Base-by-base conservation (phyloP, 176 grass and related monocot genomes). In the Musa troglodytarum region DNA sequence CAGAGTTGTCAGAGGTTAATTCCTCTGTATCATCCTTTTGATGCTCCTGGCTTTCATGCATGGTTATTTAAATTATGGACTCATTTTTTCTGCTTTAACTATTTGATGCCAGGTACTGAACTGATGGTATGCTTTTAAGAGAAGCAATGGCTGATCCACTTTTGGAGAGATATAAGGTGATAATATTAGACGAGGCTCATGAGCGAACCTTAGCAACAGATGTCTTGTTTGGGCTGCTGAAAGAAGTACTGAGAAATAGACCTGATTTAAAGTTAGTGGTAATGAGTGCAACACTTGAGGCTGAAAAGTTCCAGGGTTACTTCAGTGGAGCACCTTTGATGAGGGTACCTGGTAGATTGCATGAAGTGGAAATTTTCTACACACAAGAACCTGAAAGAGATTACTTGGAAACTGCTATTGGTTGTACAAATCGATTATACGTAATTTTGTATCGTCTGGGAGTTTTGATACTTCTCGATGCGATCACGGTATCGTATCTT, bases 41-140 rank as follows among this genome's bases (percentile, higher is more conserved):
- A 9, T 15, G 14, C 34, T 43, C 19, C 58, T 65, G 26, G 10
- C 23, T 12, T 65, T 1, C 22, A 12, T 26, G 11, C 8, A 29
- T 65, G 3, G 13, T 23, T 56, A 13, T 54, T 77, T 55, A 69
- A 79, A 24, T 24, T 11, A 20, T 72, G 1, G 13, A n/a, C 15
- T 52, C 28, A n/a, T 53, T 53, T 63, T 17, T 17, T 14, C 15
- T 85, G 78, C 88, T 76, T 68, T 68, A 86, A 88, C 86, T 78
- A 90, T 88, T 59, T 87, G 84, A 81, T 86, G 79, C 11, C 90
- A 99, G 95, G 85, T 99, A 99, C 83, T 94, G 94, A 88, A 99
- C 95, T 88, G 95, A 99, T 89, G 95, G 95, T 91, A 94, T 99
- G 88, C 90, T 99, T 82, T 82, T 99, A 82, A 91, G 95, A 86